These are phyloP conservation scores for Stachybotrys chlorohalonatus DNA, from an alignment of 2,329 filamentous ascomycete genomes.

Conservation along the genomic window DNA sequence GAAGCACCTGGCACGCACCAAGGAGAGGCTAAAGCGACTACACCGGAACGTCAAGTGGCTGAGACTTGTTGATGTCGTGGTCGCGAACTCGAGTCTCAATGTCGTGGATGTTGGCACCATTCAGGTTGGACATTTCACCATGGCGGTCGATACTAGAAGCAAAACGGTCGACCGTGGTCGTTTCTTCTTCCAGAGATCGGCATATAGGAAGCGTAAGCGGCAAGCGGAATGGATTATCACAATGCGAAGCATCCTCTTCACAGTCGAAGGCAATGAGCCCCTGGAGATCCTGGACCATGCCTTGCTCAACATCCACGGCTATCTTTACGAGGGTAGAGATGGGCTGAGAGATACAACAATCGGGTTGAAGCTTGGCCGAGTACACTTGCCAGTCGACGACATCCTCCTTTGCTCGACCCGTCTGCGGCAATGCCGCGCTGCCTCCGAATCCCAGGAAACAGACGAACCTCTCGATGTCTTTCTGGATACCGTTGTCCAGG, in stretches of 20 bases:
- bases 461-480: constrained; percentile 51
- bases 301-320: constrained; percentile 83
- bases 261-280: constrained; percentile 72
- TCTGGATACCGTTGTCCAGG: constrained; percentile 64
- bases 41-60: constrained; percentile 86
- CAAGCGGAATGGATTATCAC: constrained; percentile 94
- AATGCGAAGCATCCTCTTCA: constrained; percentile 79
- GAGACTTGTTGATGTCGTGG: constrained; percentile 79
- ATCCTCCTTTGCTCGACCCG: constrained; percentile 53
- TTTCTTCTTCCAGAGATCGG: constrained; percentile 72
- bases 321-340: constrained; percentile 75
- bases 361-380: constrained; percentile 78
- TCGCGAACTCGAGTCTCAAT: constrained; percentile 67
- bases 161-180: constrained; percentile 88
- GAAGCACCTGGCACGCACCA: constrained; percentile 67
- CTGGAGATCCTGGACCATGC: constrained; percentile 83
- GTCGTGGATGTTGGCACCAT: constrained; percentile 75
- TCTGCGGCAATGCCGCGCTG: constrained; percentile 36
- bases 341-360: constrained; percentile 86
- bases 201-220: constrained; percentile 43
- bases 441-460: constrained; percentile 22
- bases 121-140: constrained; percentile 73
- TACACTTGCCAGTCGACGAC: constrained; percentile 89
- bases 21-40: constrained; percentile 77
- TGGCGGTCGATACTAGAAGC: constrained; percentile 82